Evolutionary conservation across 2,329 filamentous ascomycete species (phyloP).

Genomic region (Colletotrichum sp.): DNA sequence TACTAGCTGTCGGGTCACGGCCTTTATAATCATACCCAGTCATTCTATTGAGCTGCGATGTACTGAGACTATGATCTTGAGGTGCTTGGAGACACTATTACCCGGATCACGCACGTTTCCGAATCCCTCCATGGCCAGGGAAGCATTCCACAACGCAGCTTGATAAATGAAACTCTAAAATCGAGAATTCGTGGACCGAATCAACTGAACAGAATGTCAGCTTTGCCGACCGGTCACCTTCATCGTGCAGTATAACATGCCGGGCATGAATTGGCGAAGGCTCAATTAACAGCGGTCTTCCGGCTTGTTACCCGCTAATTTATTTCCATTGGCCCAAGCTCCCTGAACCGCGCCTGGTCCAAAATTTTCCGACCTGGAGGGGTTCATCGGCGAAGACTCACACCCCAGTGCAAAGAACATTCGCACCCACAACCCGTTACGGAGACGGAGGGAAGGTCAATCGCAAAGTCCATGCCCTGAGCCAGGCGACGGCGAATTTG

Average conservation of each 20-base stretch:
- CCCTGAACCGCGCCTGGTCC: not conserved
- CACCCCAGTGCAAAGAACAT: not conserved
- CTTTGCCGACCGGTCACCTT: not conserved
- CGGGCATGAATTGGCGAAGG: fast-evolving
- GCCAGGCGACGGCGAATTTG: not conserved
- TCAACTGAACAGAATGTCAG: not conserved
- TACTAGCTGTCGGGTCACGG: not conserved
- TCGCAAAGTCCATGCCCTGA: not conserved
- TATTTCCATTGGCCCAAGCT: not conserved
- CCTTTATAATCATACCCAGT: not conserved
- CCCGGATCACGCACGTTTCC: not conserved
- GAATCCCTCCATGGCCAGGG: not conserved
- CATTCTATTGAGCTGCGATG: fast-evolving
- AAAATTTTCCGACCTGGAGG: not conserved
- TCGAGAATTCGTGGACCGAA: not conserved
- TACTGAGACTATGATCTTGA: not conserved
- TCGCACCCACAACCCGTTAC: not conserved
- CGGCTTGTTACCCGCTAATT: not conserved
- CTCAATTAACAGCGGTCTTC: not conserved
- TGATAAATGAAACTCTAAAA: not conserved
- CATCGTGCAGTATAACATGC: not conserved
- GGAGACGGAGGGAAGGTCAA: not conserved
- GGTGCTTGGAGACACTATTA: not conserved
- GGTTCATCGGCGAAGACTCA: not conserved
- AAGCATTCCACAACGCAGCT: not conserved